Percentiles rank a stretch among this genome's conserved stretches.
These are phyloP conservation scores for Calocera cornea DNA, from an alignment of 768 basidiomycete species.

Conservation along the genomic window DNA sequence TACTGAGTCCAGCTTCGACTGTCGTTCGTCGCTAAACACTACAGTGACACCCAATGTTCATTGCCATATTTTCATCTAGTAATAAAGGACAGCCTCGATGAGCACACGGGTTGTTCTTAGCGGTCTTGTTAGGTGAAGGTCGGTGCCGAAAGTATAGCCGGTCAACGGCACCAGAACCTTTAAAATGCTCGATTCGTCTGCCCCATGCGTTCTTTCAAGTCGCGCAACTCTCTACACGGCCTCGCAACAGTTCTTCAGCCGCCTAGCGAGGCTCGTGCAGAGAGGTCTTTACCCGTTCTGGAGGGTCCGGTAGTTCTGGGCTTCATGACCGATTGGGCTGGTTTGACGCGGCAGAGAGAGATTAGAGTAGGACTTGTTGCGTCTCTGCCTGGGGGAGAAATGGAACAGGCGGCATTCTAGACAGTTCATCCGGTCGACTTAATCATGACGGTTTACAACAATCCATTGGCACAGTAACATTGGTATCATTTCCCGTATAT, in stretches of 20 bases:
- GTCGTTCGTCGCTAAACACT: no score
- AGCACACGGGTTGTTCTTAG: no score
- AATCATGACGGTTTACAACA: neutral
- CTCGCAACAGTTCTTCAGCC: neutral
- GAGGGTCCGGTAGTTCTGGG: neutral
- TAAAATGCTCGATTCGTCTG: no score
- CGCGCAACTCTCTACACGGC: neutral
- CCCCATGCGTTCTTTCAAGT: neutral
- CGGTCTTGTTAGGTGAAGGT: no score
- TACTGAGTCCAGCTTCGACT: no score
- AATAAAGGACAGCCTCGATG: no score
- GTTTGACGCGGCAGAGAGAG: neutral
- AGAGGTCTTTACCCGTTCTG: slow-evolving; percentile 2
- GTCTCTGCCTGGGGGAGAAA: neutral
- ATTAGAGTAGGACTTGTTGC: neutral
- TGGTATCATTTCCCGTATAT: neutral
- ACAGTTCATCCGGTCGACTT: neutral
- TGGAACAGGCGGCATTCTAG: neutral
- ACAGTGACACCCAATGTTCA: no score
- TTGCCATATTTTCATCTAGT: no score
- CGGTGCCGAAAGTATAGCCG: no score
- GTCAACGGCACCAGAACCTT: no score
- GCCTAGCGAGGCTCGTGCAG: neutral
- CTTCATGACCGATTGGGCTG: neutral
- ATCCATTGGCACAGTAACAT: neutral